Conservation (phyloP, 768 basidiomycete species). For the Psilocybe cubensis region DNA sequence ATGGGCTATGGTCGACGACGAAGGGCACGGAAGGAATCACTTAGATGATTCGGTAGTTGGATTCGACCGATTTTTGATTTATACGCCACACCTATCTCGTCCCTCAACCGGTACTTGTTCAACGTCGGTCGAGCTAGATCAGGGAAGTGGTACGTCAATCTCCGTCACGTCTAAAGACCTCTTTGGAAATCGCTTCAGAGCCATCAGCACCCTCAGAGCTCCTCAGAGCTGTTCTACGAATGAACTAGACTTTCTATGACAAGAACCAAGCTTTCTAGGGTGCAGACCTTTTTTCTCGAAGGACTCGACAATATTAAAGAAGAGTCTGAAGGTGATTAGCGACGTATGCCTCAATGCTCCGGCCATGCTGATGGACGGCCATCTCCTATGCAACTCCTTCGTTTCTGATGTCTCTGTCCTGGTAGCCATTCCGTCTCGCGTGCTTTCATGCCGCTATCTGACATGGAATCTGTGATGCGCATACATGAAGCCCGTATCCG, state of each 20-base stretch:
- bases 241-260: background rate
- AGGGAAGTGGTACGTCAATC: background rate
- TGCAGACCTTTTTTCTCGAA: constrained; percentile 3
- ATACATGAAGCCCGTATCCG: constrained; percentile 7
- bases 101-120: background rate
- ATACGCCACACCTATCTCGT: background rate
- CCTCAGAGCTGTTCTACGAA: background rate
- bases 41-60: constrained; percentile 3
- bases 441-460: background rate
- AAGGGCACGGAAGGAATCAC: background rate
- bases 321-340: constrained; percentile 4
- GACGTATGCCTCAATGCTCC: constrained; percentile 3
- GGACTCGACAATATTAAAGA: background rate
- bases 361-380: background rate
- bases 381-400: constrained; percentile 4
- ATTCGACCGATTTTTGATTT: constrained; percentile 4
- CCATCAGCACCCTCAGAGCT: background rate
- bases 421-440: background rate
- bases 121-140: background rate
- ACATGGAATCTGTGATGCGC: background rate
- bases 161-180: background rate
- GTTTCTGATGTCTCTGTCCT: background rate
- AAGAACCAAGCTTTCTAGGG: background rate
- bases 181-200: background rate
- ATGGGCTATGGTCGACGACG: background rate